These are phyloP conservation scores for Skeletonema costatum DNA, from an alignment of 108 stramenopile genomes.

Conservation along the genomic window DNA sequence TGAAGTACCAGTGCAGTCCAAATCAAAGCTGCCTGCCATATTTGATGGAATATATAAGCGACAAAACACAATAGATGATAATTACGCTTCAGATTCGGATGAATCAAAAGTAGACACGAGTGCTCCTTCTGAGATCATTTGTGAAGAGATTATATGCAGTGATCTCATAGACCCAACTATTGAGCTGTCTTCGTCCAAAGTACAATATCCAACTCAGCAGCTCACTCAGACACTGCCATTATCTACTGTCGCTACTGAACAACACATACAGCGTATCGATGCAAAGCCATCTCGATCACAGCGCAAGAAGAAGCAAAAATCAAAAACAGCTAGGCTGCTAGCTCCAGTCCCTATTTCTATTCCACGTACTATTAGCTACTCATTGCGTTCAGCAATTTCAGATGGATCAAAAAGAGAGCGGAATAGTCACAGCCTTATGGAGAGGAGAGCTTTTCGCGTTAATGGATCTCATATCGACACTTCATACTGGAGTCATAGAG, in stretches of 20 bases:
- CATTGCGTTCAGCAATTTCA: conserved; percentile 68
- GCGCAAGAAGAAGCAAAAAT: conserved; percentile 1
- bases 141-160: conserved; percentile 8
- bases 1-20: conserved; percentile 26
- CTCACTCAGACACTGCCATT: neutral
- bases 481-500: conserved; percentile 84
- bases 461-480: conserved; percentile 72
- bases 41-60: conserved; percentile 39
- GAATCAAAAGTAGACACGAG: conserved; percentile 15
- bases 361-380: conserved; percentile 59
- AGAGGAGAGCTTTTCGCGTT: conserved; percentile 66
- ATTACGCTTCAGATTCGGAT: conserved; percentile 18
- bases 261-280: neutral
- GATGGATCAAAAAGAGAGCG: conserved; percentile 77
- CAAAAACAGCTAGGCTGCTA: neutral
- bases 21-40: conserved; percentile 16
- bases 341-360: conserved; percentile 37
- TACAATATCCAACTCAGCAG: neutral
- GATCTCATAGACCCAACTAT: neutral
- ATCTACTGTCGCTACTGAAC: neutral
- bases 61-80: conserved; percentile 34
- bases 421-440: conserved; percentile 64
- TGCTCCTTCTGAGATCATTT: conserved; percentile 15
- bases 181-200: neutral
- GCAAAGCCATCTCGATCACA: conserved; percentile 10